These are phyloP conservation scores for Kwoniella shivajii DNA, from an alignment of 1,284 basidiomycete genomes.

Conservation along the genomic window DNA sequence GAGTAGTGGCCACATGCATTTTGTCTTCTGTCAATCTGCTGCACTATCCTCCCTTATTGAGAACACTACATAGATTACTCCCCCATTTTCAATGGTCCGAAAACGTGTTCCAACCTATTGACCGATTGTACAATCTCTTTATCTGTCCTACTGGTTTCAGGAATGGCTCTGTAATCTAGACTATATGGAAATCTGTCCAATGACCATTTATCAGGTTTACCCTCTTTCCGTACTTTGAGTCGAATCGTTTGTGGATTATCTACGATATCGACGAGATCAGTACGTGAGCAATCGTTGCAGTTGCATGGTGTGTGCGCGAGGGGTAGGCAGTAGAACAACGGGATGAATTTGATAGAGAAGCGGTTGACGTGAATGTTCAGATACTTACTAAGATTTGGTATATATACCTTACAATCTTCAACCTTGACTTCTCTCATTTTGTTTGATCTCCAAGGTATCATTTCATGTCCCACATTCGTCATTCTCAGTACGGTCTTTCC, in stretches of 20 bases:
- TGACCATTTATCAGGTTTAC: neutral
- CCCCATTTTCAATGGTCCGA: slow-evolving; percentile 8
- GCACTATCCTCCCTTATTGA: neutral
- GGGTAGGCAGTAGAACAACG: neutral
- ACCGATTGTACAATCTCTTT: slow-evolving; percentile 25
- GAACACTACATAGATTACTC: neutral
- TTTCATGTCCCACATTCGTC: slow-evolving; percentile 15
- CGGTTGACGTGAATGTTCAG: neutral
- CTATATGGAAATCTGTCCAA: slow-evolving; percentile 19
- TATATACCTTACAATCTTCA: slow-evolving; percentile 10
- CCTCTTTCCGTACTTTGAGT: slow-evolving; percentile 3
- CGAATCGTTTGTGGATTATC: slow-evolving; percentile 11
- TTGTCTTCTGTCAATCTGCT: neutral
- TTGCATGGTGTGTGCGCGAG: too few relatives aligned
- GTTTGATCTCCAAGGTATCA: slow-evolving; percentile 1
- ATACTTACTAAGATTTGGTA: slow-evolving; percentile 11
- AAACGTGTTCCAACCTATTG: slow-evolving; percentile 25
- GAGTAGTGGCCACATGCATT: neutral
- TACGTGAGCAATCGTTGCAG: neutral
- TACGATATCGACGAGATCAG: neutral
- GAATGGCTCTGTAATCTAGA: slow-evolving; percentile 19
- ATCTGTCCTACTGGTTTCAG: slow-evolving; percentile 8
- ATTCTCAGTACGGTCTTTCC: slow-evolving; percentile 5
- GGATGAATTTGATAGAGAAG: neutral
- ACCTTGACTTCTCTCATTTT: slow-evolving; percentile 2